These are phyloP conservation scores for Botrytis cinerea DNA, from an alignment of 2,329 filamentous ascomycete genomes.

Conservation along the genomic window DNA sequence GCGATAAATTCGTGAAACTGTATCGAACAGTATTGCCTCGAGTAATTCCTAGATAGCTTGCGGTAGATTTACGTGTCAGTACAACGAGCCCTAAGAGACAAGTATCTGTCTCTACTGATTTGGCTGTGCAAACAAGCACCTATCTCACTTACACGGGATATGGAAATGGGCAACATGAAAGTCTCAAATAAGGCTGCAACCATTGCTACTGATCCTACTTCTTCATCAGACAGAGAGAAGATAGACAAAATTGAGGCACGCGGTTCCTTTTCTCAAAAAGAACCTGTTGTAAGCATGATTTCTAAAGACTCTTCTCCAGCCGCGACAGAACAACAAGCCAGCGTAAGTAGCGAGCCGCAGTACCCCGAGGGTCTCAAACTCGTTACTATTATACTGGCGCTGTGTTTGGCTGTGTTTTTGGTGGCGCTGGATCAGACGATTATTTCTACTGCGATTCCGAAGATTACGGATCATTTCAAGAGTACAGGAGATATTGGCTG, in stretches of 20 bases:
- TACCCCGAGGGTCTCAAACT: slow-evolving; percentile 32
- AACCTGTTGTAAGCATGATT: neutral
- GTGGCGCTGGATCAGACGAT: slow-evolving; percentile 41
- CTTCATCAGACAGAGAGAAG: no score
- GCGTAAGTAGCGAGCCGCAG: neutral
- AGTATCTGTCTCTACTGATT: no score
- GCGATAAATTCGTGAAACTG: no score
- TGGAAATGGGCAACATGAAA: no score
- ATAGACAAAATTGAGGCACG: neutral
- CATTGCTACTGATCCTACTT: no score
- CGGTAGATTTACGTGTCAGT: no score
- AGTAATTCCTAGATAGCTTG: no score
- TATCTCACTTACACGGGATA: no score
- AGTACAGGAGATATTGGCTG: slow-evolving; percentile 48
- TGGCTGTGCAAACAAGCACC: no score
- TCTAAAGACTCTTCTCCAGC: neutral
- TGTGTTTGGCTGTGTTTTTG: slow-evolving; percentile 38
- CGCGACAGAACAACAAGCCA: neutral
- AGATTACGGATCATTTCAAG: slow-evolving; percentile 45
- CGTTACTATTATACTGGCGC: slow-evolving; percentile 34
- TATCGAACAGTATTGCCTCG: no score
- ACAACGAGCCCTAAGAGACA: no score
- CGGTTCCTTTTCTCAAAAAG: neutral
- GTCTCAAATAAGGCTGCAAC: no score
- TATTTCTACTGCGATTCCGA: slow-evolving; percentile 44